phyloP scores from a whole-genome alignment of 768 basidiomycete genomes.

The Nidula microcarpa region DNA sequence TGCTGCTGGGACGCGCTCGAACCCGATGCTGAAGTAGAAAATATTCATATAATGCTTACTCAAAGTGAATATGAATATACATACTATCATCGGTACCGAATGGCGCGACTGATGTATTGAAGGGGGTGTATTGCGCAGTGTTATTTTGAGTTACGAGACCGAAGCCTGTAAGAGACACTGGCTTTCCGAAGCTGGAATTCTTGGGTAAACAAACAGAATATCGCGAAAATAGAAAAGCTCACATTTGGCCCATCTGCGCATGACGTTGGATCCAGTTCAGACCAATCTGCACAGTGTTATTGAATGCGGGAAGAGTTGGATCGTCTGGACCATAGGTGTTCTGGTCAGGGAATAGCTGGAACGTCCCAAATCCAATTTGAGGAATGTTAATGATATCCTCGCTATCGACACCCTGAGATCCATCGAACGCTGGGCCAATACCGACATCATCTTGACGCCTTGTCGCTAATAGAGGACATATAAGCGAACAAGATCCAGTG shows the following conservation, averaged over 20 bases:
- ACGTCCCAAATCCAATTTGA: conserved; percentile 52
- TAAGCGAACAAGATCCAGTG: not conserved
- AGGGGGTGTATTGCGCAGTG: conserved; percentile 54
- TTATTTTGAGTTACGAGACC: conserved; percentile 62
- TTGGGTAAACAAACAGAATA: not conserved
- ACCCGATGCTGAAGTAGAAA: not conserved
- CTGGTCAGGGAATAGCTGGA: conserved; percentile 72
- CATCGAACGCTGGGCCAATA: conserved; percentile 54
- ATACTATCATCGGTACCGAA: conserved; percentile 28
- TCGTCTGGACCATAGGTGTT: conserved; percentile 47
- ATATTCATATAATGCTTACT: not conserved
- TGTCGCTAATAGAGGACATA: conserved; percentile 30
- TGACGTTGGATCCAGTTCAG: conserved; percentile 54
- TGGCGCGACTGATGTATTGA: conserved; percentile 48
- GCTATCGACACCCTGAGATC: conserved; percentile 63
- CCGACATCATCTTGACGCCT: conserved; percentile 40
- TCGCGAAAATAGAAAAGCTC: conserved; percentile 12
- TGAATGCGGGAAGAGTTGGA: conserved; percentile 45
- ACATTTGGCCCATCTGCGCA: conserved; percentile 40
- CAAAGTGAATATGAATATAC: conserved; percentile 1
- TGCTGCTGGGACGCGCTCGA: conserved; percentile 9
- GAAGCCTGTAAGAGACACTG: conserved; percentile 48
- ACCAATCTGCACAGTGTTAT: conserved; percentile 49
- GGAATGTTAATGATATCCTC: conserved; percentile 61
- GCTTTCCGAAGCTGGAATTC: conserved; percentile 49